Evolutionary conservation across 1,284 basidiomycete genomes (phyloP).

Genomic region (Caloboletus firmus): DNA sequence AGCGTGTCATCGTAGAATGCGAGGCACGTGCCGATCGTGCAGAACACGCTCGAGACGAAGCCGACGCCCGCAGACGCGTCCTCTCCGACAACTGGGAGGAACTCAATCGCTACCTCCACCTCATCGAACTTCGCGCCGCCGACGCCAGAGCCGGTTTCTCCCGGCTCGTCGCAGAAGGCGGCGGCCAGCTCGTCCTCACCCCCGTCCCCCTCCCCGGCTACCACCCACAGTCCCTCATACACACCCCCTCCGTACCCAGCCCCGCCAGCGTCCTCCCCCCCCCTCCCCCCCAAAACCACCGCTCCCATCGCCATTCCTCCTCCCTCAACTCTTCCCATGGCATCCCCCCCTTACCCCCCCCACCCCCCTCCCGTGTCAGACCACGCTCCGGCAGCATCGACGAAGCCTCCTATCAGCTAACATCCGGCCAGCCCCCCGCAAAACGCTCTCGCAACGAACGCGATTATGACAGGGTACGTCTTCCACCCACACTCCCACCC

Average conservation of each 20-base stretch:
- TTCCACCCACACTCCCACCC: no score
- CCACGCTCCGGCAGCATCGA: no score
- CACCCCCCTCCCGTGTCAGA: constrained; percentile 17
- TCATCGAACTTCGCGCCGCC: constrained; percentile 45
- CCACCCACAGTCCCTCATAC: neutral
- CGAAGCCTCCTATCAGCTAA: no score
- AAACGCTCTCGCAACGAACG: no score
- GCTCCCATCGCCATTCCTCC: constrained; percentile 24
- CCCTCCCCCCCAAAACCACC: constrained; percentile 18
- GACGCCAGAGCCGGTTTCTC: constrained; percentile 54
- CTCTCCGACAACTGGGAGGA: constrained; percentile 55
- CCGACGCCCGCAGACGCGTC: constrained; percentile 49
- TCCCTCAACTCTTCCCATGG: constrained; percentile 26
- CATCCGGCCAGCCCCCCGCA: no score
- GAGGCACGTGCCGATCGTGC: constrained; percentile 51
- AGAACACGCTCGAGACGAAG: constrained; percentile 57
- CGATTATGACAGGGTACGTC: no score
- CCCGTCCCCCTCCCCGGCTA: constrained; percentile 30
- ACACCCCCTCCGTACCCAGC: constrained; percentile 18
- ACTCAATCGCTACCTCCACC: constrained; percentile 49
- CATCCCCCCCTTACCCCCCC: constrained; percentile 26
- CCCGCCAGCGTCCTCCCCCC: constrained; percentile 30
- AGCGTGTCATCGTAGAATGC: constrained; percentile 43
- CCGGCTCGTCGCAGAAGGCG: constrained; percentile 46
- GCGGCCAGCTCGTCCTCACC: constrained; percentile 42